phyloP scores from a whole-genome alignment of 2,329 filamentous ascomycete genomes.

The Xylariaceae sp. region DNA sequence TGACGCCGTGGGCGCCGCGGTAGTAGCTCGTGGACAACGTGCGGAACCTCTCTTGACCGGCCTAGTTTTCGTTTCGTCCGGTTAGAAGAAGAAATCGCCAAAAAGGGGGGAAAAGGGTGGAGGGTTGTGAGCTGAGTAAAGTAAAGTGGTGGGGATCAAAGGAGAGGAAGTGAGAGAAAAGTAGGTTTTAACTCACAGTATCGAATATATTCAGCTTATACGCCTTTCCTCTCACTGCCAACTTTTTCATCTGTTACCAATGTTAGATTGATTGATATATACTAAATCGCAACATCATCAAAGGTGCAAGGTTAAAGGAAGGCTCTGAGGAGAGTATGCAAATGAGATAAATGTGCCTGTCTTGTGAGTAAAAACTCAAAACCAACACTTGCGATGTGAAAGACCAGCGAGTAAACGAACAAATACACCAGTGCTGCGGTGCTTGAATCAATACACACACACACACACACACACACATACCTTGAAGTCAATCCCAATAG shows the following conservation, averaged over 20 bases:
- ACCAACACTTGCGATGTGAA: no score
- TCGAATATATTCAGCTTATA: constrained; percentile 51
- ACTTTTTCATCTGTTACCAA: constrained; percentile 41
- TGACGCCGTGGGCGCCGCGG: constrained; percentile 44
- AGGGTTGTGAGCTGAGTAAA: not conserved
- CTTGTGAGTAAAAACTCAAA: no score
- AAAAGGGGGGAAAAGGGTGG: no score
- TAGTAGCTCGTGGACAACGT: constrained; percentile 47
- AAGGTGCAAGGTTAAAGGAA: no score
- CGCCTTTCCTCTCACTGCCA: constrained; percentile 45
- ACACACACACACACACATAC: constrained; percentile 25
- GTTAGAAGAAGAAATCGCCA: no score
- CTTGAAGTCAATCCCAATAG: constrained; percentile 54
- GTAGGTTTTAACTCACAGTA: constrained; percentile 41
- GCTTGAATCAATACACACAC: not conserved
- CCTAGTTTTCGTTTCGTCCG: constrained; percentile 23
- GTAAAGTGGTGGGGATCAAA: not conserved
- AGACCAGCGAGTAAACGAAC: no score
- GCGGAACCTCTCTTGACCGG: constrained; percentile 44
- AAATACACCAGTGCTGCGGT: no score
- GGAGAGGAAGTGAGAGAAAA: not conserved
- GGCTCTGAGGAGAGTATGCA: no score
- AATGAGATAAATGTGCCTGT: no score
- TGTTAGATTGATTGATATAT: not conserved
- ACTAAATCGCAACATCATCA: no score